These are phyloP conservation scores for Xylaria grammica DNA, from an alignment of 495 filamentous ascomycete species.

Conservation along the genomic window DNA sequence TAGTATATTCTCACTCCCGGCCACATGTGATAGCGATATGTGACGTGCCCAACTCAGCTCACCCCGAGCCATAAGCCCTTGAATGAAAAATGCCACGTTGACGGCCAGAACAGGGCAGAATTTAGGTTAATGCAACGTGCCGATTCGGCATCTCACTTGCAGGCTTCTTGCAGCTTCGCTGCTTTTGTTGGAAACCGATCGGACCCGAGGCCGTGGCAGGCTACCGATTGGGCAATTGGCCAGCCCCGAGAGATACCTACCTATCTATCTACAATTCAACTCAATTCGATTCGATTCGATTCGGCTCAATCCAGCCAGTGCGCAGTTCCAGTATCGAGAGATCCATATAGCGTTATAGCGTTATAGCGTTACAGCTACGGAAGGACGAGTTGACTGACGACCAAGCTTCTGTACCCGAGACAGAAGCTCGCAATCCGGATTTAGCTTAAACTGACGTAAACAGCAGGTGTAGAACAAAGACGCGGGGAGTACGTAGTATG, in stretches of 20 bases:
- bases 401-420: too few species aligned
- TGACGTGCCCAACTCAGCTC: background rate
- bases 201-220: constrained; percentile 20
- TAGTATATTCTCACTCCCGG: background rate
- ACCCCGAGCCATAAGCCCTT: constrained; percentile 2
- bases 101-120: background rate
- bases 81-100: background rate
- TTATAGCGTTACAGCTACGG: too few species aligned
- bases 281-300: background rate
- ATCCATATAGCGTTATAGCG: too few species aligned
- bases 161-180: constrained; percentile 8
- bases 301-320: too few species aligned
- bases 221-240: constrained; percentile 16
- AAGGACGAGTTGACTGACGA: too few species aligned
- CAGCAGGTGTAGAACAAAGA: background rate
- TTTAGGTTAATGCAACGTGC: background rate
- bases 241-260: background rate
- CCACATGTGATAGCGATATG: background rate
- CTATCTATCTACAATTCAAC: background rate
- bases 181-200: constrained; percentile 8
- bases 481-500: too few species aligned
- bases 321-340: too few species aligned
- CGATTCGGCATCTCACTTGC: constrained; percentile 21
- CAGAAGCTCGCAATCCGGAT: background rate
- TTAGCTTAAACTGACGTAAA: background rate